phyloP scores from a whole-genome alignment of 1,139 yeast species.

The Scheffersomyces quercinus region DNA sequence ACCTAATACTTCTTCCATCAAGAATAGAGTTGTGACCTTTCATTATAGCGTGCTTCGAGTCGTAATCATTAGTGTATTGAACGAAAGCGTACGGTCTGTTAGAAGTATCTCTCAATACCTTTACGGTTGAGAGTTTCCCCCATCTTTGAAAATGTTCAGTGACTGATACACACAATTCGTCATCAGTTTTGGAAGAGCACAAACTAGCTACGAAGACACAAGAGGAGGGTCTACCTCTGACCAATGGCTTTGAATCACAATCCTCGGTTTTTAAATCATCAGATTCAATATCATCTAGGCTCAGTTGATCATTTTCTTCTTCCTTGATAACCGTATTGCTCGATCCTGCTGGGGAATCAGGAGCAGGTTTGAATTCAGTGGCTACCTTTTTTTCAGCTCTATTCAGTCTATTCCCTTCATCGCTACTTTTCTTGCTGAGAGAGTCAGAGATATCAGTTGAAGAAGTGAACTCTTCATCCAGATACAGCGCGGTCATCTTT shows the following conservation, averaged over 20 bases:
- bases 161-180: constrained; percentile 68
- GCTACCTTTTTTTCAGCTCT: background rate
- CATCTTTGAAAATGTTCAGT: constrained; percentile 62
- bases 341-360: background rate
- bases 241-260: background rate
- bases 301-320: too few relatives aligned
- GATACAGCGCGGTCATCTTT: too few relatives aligned
- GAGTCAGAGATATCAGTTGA: too few relatives aligned
- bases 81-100: constrained; percentile 95
- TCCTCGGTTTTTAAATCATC: background rate
- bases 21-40: constrained; percentile 69
- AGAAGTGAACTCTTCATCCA: too few relatives aligned
- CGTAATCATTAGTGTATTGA: constrained; percentile 72
- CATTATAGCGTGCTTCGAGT: constrained; percentile 67
- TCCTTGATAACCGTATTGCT: background rate
- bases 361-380: background rate
- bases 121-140: constrained; percentile 74
- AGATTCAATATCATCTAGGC: background rate
- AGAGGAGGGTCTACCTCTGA: constrained; percentile 62
- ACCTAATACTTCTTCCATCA: constrained; percentile 76
- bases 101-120: constrained; percentile 78
- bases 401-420: background rate
- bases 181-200: constrained; percentile 63
- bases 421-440: too few relatives aligned
- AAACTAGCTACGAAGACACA: constrained; percentile 89